phyloP scores from a whole-genome alignment of 2,329 filamentous ascomycete genomes.

The Tothia fuscella region DNA sequence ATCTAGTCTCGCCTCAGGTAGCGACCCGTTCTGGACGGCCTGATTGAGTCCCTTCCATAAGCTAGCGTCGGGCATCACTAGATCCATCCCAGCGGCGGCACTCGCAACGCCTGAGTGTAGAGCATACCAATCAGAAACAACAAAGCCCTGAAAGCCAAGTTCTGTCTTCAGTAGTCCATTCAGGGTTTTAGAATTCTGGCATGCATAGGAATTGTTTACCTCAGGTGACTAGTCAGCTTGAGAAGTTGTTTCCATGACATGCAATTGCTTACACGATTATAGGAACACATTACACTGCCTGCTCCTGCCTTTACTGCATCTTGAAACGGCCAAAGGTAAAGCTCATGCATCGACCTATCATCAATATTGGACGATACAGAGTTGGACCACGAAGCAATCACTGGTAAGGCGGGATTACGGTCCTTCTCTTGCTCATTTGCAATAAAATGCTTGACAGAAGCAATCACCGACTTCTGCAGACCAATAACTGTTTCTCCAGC shows the following conservation, averaged over 20 bases:
- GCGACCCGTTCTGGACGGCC: constrained; percentile 22
- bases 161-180: constrained; percentile 56
- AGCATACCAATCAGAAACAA: constrained; percentile 19
- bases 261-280: constrained; percentile 33
- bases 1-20: constrained; percentile 19
- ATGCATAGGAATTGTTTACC: constrained; percentile 26
- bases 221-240: constrained; percentile 34
- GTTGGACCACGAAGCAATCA: background rate
- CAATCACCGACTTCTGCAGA: constrained; percentile 6
- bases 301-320: constrained; percentile 20
- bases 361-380: constrained; percentile 15
- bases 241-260: constrained; percentile 32
- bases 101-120: constrained; percentile 19
- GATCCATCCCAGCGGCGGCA: constrained; percentile 20
- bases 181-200: constrained; percentile 49
- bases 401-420: constrained; percentile 10
- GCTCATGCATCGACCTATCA: constrained; percentile 21
- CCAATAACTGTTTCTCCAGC: background rate
- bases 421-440: constrained; percentile 22
- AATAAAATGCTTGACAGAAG: constrained; percentile 16
- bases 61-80: constrained; percentile 16
- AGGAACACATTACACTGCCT: constrained; percentile 21
- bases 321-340: constrained; percentile 21
- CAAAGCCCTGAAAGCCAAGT: constrained; percentile 24
- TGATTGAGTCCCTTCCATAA: constrained; percentile 14